Percentiles rank a stretch among this genome's conserved stretches.
Evolutionary conservation across 192 early-diverging fungal species (phyloP).

Genomic region (Gigaspora rosea): DNA sequence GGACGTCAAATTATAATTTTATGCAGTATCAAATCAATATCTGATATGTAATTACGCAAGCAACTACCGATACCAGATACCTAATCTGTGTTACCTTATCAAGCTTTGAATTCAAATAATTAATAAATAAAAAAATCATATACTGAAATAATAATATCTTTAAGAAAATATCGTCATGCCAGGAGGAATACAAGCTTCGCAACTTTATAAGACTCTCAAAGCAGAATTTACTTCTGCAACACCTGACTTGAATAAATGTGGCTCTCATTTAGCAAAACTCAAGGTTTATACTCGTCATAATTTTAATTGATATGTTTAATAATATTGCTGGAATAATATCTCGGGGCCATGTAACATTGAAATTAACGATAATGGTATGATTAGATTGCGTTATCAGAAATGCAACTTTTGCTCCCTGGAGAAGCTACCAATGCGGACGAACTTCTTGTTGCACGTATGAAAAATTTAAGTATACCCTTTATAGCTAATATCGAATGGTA

Average conservation of each 20-base stretch:
- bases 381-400: constrained; percentile 56
- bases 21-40: too few relatives aligned
- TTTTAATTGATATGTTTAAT: neutral
- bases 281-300: constrained; percentile 54
- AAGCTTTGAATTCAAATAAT: too few relatives aligned
- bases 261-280: constrained; percentile 60
- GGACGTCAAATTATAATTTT: too few relatives aligned
- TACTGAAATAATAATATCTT: too few relatives aligned
- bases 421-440: constrained; percentile 42
- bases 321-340: neutral
- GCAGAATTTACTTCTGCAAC: constrained; percentile 67
- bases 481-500: neutral
- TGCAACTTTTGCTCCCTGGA: constrained; percentile 49
- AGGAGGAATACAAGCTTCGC: constrained; percentile 38
- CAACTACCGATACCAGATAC: too few relatives aligned
- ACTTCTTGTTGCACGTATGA: constrained; percentile 59
- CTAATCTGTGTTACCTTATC: too few relatives aligned
- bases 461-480: neutral
- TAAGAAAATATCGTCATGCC: too few relatives aligned
- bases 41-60: too few relatives aligned
- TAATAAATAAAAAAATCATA: too few relatives aligned
- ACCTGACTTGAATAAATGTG: constrained; percentile 71
- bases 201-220: constrained; percentile 60
- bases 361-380: neutral
- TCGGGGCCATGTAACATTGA: neutral